Evolutionary conservation across 768 basidiomycete genomes (phyloP), one percentile per base, ranked within the genome.

Genomic region (Serendipita vermifera): DNA sequence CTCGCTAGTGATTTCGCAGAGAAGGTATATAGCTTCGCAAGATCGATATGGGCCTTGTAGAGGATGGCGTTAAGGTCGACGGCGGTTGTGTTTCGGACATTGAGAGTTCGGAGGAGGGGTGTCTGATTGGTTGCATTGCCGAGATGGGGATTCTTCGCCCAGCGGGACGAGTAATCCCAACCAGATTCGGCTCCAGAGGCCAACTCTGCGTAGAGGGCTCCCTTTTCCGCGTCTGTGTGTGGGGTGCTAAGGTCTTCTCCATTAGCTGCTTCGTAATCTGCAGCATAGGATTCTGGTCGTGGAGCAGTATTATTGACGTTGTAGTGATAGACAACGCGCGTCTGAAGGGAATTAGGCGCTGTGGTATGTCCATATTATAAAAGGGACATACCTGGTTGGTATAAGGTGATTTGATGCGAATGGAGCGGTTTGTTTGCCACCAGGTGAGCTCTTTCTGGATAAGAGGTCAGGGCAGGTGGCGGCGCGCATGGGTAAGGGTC

Each of bases 151-250:
- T 71, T 58, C 35, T 69, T 69, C 53, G 69, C 63, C 69, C 72
- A 80, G 33, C 73, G 68, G 1, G 69, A 61, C 3, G 66, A 66
- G 55, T 71, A 73, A 60, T 75, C 74, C 68, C 63, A 67, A 59
- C 86, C 89, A 9, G 78, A 79, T 71, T 97, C 93, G 0, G 90
- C 93, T 33, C 88, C 91, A 55, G 77, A 79, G 0, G 93, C 93
- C 20, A 97, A 77, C 64, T 96, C 87, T 4, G 85, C 77, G 63
- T 92, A 96, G n/a, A 97, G 64, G 0, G 72, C 77, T 0, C 76
- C 75, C 38, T 75, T 73, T 64, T 83, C 70, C 1, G 75, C 69
- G 26, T 79, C 81, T 55, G 79, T 85, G 55, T 89, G 68, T 5
- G 79, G 68, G 1, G 79, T 73, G 20, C 68, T 66, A 20, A 78